These are phyloP conservation scores for Sclerotinia minor DNA, from an alignment of 2,329 filamentous ascomycete genomes.

Conservation along the genomic window DNA sequence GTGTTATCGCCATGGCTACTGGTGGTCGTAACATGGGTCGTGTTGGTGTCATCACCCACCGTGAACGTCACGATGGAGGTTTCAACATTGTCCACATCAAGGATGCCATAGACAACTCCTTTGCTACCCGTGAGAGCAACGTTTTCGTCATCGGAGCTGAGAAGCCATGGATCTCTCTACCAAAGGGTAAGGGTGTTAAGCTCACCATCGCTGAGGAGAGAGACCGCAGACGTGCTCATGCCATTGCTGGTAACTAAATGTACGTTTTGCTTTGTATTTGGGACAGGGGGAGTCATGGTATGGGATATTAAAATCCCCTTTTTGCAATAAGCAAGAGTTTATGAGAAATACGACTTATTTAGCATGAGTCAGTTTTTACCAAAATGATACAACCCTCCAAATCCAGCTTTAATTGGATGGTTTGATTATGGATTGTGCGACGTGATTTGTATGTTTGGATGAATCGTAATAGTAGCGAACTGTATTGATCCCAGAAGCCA, in stretches of 20 bases:
- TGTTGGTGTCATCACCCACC: slow-evolving; percentile 99
- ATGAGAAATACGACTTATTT: slow-evolving; percentile 36
- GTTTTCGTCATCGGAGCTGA: slow-evolving; percentile 98
- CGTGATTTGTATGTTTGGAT: not conserved
- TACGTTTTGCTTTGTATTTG: slow-evolving; percentile 36
- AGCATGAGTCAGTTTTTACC: slow-evolving; percentile 41
- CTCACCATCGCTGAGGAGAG: slow-evolving; percentile 98
- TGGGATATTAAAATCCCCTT: slow-evolving; percentile 38
- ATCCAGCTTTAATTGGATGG: slow-evolving; percentile 5
- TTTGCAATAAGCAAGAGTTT: slow-evolving; percentile 33
- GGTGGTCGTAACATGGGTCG: slow-evolving; percentile 99
- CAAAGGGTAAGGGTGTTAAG: slow-evolving; percentile 99
- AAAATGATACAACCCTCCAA: slow-evolving; percentile 27
- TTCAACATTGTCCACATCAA: slow-evolving; percentile 99
- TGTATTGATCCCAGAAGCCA: not conserved
- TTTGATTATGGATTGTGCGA: slow-evolving; percentile 7
- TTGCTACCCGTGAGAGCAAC: slow-evolving; percentile 99
- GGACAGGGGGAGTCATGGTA: slow-evolving; percentile 35
- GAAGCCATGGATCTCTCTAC: slow-evolving; percentile 99
- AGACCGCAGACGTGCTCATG: slow-evolving; percentile 83
- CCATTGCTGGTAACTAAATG: slow-evolving; percentile 42
- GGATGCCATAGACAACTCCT: slow-evolving; percentile 99
- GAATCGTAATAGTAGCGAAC: too few species aligned
- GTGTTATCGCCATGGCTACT: slow-evolving; percentile 96
- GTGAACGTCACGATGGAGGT: slow-evolving; percentile 99